Evolutionary conservation across 768 basidiomycete species (phyloP).

Genomic region (Sporobolomyces pararoseus): DNA sequence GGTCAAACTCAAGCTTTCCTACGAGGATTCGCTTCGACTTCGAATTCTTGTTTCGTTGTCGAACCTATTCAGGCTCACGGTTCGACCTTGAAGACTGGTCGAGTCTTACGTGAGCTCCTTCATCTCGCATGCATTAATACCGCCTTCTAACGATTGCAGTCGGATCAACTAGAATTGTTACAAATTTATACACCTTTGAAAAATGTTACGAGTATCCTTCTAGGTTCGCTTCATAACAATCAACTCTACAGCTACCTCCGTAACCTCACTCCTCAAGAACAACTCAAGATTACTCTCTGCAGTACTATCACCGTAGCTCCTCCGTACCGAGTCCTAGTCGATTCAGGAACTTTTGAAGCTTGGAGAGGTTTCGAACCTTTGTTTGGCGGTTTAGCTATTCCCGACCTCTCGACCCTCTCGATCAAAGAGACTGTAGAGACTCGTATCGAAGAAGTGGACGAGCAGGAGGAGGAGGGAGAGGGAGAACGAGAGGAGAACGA

Average conservation of each 20-base stretch:
- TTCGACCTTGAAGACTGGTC: neutral
- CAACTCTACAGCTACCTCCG: constrained; percentile 10
- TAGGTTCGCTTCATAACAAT: constrained; percentile 16
- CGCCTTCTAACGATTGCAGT: too few relatives aligned
- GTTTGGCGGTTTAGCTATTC: constrained; percentile 8
- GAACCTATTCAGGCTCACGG: neutral
- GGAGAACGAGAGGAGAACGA: neutral
- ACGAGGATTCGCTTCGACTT: constrained; percentile 3
- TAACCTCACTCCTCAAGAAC: neutral
- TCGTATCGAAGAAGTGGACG: neutral
- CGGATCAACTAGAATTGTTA: constrained; percentile 1
- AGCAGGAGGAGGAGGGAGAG: too few relatives aligned
- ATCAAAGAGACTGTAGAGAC: neutral
- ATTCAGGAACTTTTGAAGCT: neutral
- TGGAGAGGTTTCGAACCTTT: constrained; percentile 6
- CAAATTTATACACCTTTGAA: neutral
- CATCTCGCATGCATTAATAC: neutral
- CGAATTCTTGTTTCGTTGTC: neutral
- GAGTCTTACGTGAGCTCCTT: neutral
- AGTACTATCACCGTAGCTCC: constrained; percentile 15
- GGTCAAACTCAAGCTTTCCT: constrained; percentile 1
- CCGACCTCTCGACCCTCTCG: neutral
- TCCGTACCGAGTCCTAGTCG: constrained; percentile 1
- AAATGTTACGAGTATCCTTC: constrained; percentile 3
- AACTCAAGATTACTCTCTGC: constrained; percentile 1